Percentiles rank a stretch among this genome's conserved stretches.
Evolutionary conservation across 108 stramenopile species (phyloP).

Genomic region (Discostella stelligeroides): DNA sequence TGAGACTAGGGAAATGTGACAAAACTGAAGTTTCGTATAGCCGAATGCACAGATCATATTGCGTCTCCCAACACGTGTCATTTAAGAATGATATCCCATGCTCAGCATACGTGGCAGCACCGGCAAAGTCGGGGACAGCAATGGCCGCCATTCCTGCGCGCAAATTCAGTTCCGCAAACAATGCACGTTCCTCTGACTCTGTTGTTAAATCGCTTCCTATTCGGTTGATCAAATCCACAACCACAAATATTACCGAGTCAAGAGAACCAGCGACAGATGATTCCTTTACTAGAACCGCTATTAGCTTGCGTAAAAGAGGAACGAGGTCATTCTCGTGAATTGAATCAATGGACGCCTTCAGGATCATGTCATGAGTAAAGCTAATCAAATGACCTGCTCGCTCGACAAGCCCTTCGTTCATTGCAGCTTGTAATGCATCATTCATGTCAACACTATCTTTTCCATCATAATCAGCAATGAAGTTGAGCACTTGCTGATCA

Average conservation of each 20-base stretch:
- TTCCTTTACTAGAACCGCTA: slow-evolving; percentile 8
- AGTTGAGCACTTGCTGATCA: slow-evolving; percentile 21
- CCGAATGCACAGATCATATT: slow-evolving; percentile 32
- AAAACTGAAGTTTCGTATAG: slow-evolving; percentile 20
- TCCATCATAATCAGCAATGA: slow-evolving; percentile 20
- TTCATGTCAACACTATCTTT: slow-evolving; percentile 25
- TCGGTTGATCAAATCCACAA: slow-evolving; percentile 24
- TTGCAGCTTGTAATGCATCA: slow-evolving; percentile 3
- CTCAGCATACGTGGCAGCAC: slow-evolving; percentile 27
- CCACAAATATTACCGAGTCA: slow-evolving; percentile 23
- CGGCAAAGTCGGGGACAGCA: slow-evolving; percentile 21
- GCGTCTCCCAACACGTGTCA: slow-evolving; percentile 26
- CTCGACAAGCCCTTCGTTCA: slow-evolving; percentile 20
- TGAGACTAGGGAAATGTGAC: slow-evolving; percentile 11
- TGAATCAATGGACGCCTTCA: slow-evolving; percentile 14
- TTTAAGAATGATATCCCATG: slow-evolving; percentile 23
- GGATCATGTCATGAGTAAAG: slow-evolving; percentile 42
- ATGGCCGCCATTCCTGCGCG: slow-evolving; percentile 31
- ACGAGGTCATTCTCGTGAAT: slow-evolving; percentile 8
- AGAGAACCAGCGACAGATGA: slow-evolving; percentile 6
- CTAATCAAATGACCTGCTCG: slow-evolving; percentile 5
- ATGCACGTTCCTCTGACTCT: slow-evolving; percentile 5
- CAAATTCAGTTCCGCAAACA: slow-evolving; percentile 19
- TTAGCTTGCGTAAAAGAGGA: slow-evolving; percentile 19
- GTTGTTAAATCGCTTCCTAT: slow-evolving; percentile 13